phyloP scores from a whole-genome alignment of 495 filamentous ascomycete genomes.

The Pyrenula massariospora region DNA sequence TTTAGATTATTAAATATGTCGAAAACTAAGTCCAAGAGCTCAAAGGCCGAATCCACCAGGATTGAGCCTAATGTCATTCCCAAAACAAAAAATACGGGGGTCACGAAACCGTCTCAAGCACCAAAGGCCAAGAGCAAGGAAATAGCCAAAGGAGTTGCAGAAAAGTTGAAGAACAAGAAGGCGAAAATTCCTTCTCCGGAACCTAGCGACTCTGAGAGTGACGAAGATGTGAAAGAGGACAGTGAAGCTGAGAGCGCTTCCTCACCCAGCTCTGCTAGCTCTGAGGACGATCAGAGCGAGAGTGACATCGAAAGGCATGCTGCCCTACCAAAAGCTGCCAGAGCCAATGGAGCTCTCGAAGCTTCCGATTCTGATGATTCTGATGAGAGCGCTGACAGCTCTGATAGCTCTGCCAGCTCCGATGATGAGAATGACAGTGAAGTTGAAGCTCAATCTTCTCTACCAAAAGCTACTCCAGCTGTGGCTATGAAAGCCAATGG shows the following conservation, averaged over 20 bases:
- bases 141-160: slow-evolving; percentile 28
- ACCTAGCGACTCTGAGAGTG: slow-evolving; percentile 28
- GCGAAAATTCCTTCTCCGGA: slow-evolving; percentile 36
- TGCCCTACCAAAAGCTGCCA: slow-evolving; percentile 8
- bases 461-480: slow-evolving; percentile 17
- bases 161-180: slow-evolving; percentile 23
- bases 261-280: background rate
- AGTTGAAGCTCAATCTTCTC: background rate
- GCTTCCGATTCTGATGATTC: slow-evolving; percentile 18
- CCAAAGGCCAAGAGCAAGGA: slow-evolving; percentile 40
- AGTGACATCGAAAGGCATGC: background rate
- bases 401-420: slow-evolving; percentile 1
- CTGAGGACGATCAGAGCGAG: background rate
- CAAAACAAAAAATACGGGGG: slow-evolving; percentile 41
- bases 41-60: slow-evolving; percentile 34
- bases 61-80: slow-evolving; percentile 13
- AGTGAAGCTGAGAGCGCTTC: background rate
- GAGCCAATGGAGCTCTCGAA: slow-evolving; percentile 9
- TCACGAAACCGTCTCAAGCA: slow-evolving; percentile 34
- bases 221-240: slow-evolving; percentile 14
- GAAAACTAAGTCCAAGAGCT: slow-evolving; percentile 36
- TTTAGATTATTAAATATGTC: slow-evolving; percentile 32
- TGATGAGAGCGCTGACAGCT: slow-evolving; percentile 6
- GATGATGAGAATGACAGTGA: background rate
- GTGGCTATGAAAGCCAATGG: slow-evolving; percentile 15